Evolutionary conservation across 2,329 filamentous ascomycete genomes (phyloP), one percentile per base, ranked within the genome.

Genomic region (Apiospora rasikravindrae): DNA sequence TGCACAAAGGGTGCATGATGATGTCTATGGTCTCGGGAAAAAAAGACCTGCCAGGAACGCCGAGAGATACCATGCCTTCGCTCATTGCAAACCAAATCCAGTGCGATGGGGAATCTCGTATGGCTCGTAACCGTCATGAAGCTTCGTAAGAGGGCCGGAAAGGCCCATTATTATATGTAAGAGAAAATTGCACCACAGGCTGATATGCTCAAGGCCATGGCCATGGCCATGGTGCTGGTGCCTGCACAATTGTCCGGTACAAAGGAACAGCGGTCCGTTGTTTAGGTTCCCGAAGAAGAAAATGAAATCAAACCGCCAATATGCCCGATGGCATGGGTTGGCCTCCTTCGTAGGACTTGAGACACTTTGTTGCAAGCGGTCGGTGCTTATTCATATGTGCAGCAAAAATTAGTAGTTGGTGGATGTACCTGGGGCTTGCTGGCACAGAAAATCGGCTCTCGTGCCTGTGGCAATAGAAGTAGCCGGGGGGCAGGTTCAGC

Each of bases 71-170:
- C 45, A 69, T 69, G 47, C 33, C 47, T 44, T 42, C 37, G 68
- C 68, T 69, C 47, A 51, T 69, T 57, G 68, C 68, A 69, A 69
- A 69, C 45, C 47, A 51, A 69, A 69, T 44, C 42, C 47, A 69
- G 68, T 29, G 47, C 45, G 47, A 51, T 51, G 47, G 45, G 68
- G 68, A 57, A 57, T 53, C 45, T 69, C 47, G 29, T 57, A 51
- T 57, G 68, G 47, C 71, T 80, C 78, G 72, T 80, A 73, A 71
- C 73, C 72, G 74, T 80, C 79, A 72, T 80, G 71, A 75, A 75
- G 74, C 74, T 70, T 80, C 78, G 74, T 81, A 71, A 77, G 66
- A 69, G 33, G 57, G 71, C 67, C 67, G 40, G 57, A 51, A 42
- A 22, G 47, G 47, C 57, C 66, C 70, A 64, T 71, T 75, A 76